A percentile compares a stretch with the other conserved stretches of the same genome.
Evolutionary conservation across 2,329 filamentous ascomycete species (phyloP).

Genomic region (Xylaria sp.): DNA sequence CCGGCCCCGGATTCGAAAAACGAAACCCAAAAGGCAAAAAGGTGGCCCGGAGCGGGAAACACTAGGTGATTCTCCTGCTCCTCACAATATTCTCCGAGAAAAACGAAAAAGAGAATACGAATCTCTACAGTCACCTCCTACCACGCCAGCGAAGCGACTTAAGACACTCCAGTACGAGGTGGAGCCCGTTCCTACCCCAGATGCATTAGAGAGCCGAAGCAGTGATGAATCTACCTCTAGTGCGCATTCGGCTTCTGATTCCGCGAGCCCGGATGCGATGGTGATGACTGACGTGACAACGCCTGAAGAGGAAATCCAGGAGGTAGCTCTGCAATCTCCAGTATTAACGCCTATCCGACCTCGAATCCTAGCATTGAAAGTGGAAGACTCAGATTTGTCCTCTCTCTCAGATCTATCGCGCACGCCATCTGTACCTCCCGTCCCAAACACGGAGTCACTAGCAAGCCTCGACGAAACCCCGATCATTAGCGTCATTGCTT

Average conservation of each 20-base stretch:
- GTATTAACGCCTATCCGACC: constrained; percentile 48
- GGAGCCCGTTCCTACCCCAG: constrained; percentile 43
- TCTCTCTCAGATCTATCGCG: constrained; percentile 42
- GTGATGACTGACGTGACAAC: constrained; percentile 59
- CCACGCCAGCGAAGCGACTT: constrained; percentile 64
- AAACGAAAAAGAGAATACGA: constrained; percentile 58
- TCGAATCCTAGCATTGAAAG: constrained; percentile 45
- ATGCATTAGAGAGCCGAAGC: constrained; percentile 52
- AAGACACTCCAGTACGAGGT: constrained; percentile 52
- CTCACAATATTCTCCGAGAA: constrained; percentile 43
- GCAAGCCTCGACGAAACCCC: constrained; percentile 4
- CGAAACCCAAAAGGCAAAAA: constrained; percentile 50
- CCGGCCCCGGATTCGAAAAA: constrained; percentile 61
- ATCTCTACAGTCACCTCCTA: constrained; percentile 62
- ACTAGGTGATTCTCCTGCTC: constrained; percentile 50
- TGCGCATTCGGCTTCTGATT: constrained; percentile 49
- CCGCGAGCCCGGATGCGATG: constrained; percentile 46
- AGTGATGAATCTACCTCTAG: constrained; percentile 50
- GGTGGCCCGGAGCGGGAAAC: constrained; percentile 50
- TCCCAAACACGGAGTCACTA: constrained; percentile 9
- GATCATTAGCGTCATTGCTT: neutral
- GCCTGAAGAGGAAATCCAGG: constrained; percentile 60
- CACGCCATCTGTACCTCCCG: constrained; percentile 30
- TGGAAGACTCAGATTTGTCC: constrained; percentile 48
- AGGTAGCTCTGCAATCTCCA: constrained; percentile 51